Conservation (phyloP, 2,329 filamentous ascomycete species). For the Cadophora sp. region DNA sequence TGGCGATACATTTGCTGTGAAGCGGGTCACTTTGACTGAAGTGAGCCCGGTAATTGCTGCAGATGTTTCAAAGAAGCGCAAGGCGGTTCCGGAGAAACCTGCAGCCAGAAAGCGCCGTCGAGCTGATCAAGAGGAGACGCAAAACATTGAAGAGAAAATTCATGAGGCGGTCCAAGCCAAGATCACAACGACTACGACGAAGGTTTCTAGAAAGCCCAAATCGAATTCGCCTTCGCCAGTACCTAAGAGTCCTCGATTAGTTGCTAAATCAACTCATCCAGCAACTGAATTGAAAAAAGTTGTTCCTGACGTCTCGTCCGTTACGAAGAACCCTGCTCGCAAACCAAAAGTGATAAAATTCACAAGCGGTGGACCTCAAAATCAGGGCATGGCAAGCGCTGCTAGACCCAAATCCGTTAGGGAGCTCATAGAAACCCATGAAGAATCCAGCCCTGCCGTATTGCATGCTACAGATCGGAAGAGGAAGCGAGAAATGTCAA, state of each 20-base stretch:
- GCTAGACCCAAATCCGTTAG: conserved; percentile 4
- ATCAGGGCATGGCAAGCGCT: conserved; percentile 35
- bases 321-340: conserved; percentile 19
- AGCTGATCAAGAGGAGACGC: not conserved
- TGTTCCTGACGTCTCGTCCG: not conserved
- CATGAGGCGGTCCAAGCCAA: not conserved
- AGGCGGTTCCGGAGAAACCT: not conserved
- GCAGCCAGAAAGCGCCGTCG: conserved; percentile 5
- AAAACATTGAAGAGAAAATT: not conserved
- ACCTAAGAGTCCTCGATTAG: conserved; percentile 4
- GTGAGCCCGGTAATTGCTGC: not conserved
- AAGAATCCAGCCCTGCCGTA: not conserved
- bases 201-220: not conserved
- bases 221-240: not conserved
- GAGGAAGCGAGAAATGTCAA: conserved; percentile 12
- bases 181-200: not conserved
- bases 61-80: conserved; percentile 14
- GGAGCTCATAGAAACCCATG: not conserved
- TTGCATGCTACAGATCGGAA: not conserved
- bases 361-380: conserved; percentile 31
- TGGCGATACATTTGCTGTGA: not conserved
- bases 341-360: conserved; percentile 38
- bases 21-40: not conserved
- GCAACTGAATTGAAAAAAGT: not conserved
- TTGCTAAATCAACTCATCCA: not conserved